Evolutionary conservation across 2,329 filamentous ascomycete genomes (phyloP).

Genomic region (Fusarium dimerum): DNA sequence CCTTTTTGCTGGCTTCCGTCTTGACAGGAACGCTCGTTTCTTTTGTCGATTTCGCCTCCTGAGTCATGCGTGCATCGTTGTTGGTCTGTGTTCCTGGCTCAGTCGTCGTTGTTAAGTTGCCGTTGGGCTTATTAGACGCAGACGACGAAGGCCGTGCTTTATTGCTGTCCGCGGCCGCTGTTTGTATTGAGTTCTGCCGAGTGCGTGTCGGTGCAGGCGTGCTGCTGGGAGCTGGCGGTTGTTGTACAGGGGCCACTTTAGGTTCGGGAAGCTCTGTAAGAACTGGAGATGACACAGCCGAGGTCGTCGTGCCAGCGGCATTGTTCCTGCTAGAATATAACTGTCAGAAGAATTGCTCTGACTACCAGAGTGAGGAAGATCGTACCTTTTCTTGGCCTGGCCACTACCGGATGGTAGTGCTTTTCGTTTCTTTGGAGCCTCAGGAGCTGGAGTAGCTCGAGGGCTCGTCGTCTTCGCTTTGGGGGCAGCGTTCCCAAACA

Average conservation of each 20-base stretch:
- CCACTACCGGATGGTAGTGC: constrained; percentile 64
- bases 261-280: constrained; percentile 67
- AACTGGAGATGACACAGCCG: constrained; percentile 74
- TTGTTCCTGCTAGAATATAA: constrained; percentile 34
- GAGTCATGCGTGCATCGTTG: constrained; percentile 31
- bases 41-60: constrained; percentile 52
- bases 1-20: constrained; percentile 36
- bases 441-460: constrained; percentile 66
- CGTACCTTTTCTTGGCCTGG: constrained; percentile 78
- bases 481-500: constrained; percentile 50
- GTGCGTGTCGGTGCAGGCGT: constrained; percentile 65
- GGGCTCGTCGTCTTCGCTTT: constrained; percentile 67
- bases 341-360: constrained; percentile 13
- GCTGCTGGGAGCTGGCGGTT: constrained; percentile 61
- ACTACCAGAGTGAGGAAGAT: constrained; percentile 9
- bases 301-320: constrained; percentile 61
- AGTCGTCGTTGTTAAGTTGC: constrained; percentile 40
- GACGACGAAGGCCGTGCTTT: constrained; percentile 60
- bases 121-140: constrained; percentile 62
- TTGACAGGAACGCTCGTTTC: constrained; percentile 43
- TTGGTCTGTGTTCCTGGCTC: constrained; percentile 37
- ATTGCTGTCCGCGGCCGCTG: constrained; percentile 52
- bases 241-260: constrained; percentile 46
- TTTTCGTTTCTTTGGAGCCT: constrained; percentile 72
- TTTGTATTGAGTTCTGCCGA: constrained; percentile 72